phyloP scores from a whole-genome alignment of 441 rosid genomes.

The Arabidopsis lyrata region DNA sequence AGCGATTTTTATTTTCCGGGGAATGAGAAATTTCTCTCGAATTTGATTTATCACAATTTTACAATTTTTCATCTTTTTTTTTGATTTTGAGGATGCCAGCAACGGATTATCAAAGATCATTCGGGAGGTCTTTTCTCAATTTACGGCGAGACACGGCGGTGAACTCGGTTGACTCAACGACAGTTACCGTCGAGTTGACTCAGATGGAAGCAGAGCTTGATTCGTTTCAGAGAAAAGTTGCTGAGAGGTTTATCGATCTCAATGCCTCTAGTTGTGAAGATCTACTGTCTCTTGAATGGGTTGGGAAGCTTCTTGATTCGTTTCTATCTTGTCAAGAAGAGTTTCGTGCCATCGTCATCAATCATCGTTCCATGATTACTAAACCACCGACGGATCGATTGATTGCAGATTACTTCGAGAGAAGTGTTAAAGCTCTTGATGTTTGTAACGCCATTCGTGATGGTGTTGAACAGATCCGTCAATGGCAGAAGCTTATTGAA shows the following conservation, averaged over 20 bases:
- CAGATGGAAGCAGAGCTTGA: slow-evolving; percentile 59
- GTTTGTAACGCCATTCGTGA: slow-evolving; percentile 94
- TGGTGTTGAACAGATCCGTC: slow-evolving; percentile 88
- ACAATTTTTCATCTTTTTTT: not conserved
- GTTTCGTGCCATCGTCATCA: slow-evolving; percentile 57
- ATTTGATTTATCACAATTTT: not conserved
- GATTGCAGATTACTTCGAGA: slow-evolving; percentile 68
- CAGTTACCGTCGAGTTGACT: slow-evolving; percentile 31
- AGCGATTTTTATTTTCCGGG: not conserved
- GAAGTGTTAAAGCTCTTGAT: slow-evolving; percentile 88
- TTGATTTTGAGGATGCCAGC: slow-evolving; percentile 64
- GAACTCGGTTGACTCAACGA: slow-evolving; percentile 50
- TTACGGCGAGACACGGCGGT: slow-evolving; percentile 66
- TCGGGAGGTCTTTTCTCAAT: slow-evolving; percentile 63
- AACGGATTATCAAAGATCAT: slow-evolving; percentile 67
- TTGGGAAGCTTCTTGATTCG: slow-evolving; percentile 66
- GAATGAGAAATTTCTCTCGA: slow-evolving; percentile 4
- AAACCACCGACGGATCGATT: slow-evolving; percentile 74
- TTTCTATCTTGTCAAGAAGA: slow-evolving; percentile 79
- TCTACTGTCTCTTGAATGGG: slow-evolving; percentile 72
- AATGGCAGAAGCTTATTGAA: slow-evolving; percentile 86
- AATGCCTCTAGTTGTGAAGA: slow-evolving; percentile 54
- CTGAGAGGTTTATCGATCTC: slow-evolving; percentile 60
- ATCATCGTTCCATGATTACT: slow-evolving; percentile 40
- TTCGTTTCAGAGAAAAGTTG: slow-evolving; percentile 65